Evolutionary conservation across 768 basidiomycete genomes (phyloP), one percentile per base, ranked within the genome.

Genomic region (Agrocybe pediades): DNA sequence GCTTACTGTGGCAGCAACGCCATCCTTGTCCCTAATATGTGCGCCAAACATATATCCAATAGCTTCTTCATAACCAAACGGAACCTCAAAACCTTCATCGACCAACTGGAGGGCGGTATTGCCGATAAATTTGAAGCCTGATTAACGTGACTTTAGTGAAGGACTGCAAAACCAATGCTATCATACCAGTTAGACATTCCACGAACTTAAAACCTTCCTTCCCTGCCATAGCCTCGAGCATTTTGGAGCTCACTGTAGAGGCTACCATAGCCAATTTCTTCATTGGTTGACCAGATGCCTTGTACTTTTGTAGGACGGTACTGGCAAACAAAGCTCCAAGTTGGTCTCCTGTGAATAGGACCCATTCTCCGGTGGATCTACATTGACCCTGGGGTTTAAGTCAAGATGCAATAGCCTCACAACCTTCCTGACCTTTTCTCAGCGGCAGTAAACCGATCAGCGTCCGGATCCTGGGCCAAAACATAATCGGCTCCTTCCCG

Each of bases 61-160:
- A 1, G 94, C 93, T 70, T 95, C 93, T 64, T 95, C 93, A 62
- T 95, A 95, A 9, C 87, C 91, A 62, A 95, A 94, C 0, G 81
- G 83, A 9, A 88, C 86, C 39, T 86, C 80, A 62, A 81, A 90
- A 1, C 91, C 92, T 33, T 84, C 70, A 40, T 71, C 65, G 13
- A 80, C 85, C 15, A 94, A 78, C 46, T 76, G 71, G 29, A 92
- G 70, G 2, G 87, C 90, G 8, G 85, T 86, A 63, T 95, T 95
- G 7, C 93, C 93, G 46, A 95, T 92, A 64, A 82, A 93, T 70
- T 95, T 95, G 71, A 95, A 95, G 2, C 93, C 92, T 86, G 45
- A 33, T 25, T 29, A 52, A 26, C 46, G n/a, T 23, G 36, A 41
- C 33, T 42, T 45, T 26, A 23, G 16, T 19, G n/a, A 8, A 41